A percentile compares a stretch with the other conserved stretches of the same genome.
phyloP scores from a whole-genome alignment of 2,329 filamentous ascomycete genomes.

The Talaromyces atroroseus region DNA sequence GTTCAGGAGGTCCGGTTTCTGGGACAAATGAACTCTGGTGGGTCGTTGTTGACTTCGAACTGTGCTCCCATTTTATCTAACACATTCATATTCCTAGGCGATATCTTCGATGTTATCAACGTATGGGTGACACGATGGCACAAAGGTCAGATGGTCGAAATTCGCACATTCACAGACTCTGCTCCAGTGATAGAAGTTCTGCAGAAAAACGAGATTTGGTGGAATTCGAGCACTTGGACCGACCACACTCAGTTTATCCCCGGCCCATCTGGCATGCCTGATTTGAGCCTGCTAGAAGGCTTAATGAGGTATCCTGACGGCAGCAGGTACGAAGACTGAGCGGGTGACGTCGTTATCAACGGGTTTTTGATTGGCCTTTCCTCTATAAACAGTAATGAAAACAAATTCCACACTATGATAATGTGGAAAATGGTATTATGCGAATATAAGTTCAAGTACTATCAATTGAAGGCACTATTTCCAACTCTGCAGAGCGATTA shows the following conservation, averaged over 20 bases:
- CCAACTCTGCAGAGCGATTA: no score
- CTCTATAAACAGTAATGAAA: no score
- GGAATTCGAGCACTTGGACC: slow-evolving; percentile 19
- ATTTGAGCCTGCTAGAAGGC: slow-evolving; percentile 14
- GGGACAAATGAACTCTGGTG: slow-evolving; percentile 30
- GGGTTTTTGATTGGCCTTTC: no score
- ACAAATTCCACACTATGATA: no score
- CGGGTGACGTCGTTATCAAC: no score
- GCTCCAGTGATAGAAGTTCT: slow-evolving; percentile 20
- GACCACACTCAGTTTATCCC: slow-evolving; percentile 28
- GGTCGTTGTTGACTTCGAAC: neutral
- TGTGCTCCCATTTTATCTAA: no score
- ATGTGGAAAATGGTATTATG: no score
- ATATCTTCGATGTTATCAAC: slow-evolving; percentile 27
- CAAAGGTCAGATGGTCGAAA: slow-evolving; percentile 28
- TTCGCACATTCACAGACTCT: slow-evolving; percentile 28
- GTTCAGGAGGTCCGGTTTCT: slow-evolving; percentile 29
- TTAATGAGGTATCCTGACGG: no score
- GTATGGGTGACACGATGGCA: slow-evolving; percentile 31
- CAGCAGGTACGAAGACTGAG: no score
- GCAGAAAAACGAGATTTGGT: slow-evolving; percentile 30
- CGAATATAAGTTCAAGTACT: no score
- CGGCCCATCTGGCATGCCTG: slow-evolving; percentile 29
- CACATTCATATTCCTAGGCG: slow-evolving; percentile 15
- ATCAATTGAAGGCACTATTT: no score